phyloP scores from a whole-genome alignment of 495 filamentous ascomycete genomes.

The Chaetomidium leptoderma region DNA sequence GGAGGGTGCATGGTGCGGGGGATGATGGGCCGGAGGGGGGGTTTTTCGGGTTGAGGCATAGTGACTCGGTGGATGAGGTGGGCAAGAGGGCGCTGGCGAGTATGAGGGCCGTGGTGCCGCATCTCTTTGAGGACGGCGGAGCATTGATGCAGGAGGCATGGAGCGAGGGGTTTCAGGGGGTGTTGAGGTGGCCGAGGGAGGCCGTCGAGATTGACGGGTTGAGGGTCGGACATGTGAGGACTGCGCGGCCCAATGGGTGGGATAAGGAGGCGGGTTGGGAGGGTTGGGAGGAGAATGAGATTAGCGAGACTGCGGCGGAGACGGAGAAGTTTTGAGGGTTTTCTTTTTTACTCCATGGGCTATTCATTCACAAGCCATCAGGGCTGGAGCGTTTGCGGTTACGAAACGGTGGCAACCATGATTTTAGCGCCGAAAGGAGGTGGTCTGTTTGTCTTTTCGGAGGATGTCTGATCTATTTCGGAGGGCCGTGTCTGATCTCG shows the following conservation, averaged over 20 bases:
- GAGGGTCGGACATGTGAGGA: conserved; percentile 50
- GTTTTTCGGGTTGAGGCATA: conserved; percentile 63
- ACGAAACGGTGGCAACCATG: too few species aligned
- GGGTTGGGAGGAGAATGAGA: conserved; percentile 44
- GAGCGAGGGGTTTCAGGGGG: conserved; percentile 47
- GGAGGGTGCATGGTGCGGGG: conserved; percentile 39
- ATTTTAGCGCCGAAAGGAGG: too few species aligned
- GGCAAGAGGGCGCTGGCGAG: conserved; percentile 59
- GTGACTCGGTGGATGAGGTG: conserved; percentile 69
- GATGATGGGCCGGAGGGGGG: conserved; percentile 46
- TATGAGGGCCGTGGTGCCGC: conserved; percentile 52
- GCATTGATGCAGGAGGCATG: conserved; percentile 44
- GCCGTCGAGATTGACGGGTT: conserved; percentile 50
- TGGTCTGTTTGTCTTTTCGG: too few species aligned
- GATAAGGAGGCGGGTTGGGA: conserved; percentile 48
- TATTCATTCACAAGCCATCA: too few species aligned
- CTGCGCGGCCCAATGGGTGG: conserved; percentile 55
- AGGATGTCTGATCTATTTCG: too few species aligned
- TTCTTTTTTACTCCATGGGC: not conserved
- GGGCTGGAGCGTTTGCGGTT: too few species aligned
- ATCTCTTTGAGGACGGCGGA: conserved; percentile 39
- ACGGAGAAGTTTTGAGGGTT: not conserved
- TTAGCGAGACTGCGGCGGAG: not conserved
- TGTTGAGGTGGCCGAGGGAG: conserved; percentile 49
- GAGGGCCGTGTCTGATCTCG: too few species aligned